Conservation (phyloP, 441 rosid genomes). For the Corymbia calophylla region DNA sequence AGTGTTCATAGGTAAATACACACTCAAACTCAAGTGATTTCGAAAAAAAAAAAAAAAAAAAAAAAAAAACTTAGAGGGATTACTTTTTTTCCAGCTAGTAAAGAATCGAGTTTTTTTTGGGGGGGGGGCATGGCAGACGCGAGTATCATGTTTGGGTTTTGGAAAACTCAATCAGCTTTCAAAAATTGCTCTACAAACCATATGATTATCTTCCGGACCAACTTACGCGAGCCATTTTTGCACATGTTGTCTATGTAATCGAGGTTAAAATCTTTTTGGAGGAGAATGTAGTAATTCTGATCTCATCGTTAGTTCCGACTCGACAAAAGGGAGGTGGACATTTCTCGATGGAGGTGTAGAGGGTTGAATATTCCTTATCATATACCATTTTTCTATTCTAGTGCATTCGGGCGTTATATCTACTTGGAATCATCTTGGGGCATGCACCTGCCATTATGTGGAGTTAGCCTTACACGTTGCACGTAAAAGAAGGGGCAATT, state of each 20-base stretch:
- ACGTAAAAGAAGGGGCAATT: not conserved
- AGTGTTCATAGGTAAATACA: no score
- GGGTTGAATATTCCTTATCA: not conserved
- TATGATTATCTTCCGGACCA: not conserved
- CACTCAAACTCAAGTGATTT: no score
- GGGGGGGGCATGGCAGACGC: no score
- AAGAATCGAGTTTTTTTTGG: no score
- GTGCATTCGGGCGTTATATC: no score
- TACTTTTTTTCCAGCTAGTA: no score
- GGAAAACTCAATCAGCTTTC: not conserved
- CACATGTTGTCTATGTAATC: not conserved
- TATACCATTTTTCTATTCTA: not conserved
- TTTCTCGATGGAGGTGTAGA: not conserved
- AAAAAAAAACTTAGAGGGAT: no score
- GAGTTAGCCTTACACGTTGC: not conserved
- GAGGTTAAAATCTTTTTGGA: not conserved
- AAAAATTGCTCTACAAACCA: not conserved
- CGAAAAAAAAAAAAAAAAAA: no score
- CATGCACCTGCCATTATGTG: no score
- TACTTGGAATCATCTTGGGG: not conserved
- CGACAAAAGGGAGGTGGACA: not conserved
- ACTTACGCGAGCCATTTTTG: not conserved
- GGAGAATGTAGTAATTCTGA: not conserved
- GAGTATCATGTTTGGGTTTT: not conserved
- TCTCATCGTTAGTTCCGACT: not conserved